Conservation (phyloP, 148 eudicot species). For the Cornus suecica region DNA sequence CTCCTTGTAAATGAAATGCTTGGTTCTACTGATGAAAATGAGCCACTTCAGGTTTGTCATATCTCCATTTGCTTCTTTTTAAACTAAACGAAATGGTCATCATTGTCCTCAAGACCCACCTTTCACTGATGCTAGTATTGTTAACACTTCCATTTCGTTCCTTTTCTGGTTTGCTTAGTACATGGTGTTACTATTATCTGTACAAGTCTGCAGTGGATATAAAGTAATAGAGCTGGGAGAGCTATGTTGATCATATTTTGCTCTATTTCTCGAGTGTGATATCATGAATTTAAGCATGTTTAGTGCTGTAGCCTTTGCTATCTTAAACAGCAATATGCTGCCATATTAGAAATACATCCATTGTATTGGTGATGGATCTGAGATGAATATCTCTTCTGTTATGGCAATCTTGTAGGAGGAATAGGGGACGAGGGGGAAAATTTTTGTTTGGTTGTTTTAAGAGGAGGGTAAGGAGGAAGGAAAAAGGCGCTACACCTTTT, state of each 20-base stretch:
- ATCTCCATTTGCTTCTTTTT: neutral
- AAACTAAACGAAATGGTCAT: neutral
- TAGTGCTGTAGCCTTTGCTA: neutral
- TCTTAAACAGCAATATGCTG: neutral
- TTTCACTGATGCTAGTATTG: neutral
- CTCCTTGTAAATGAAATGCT: slow-evolving; percentile 44
- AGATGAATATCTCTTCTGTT: no score
- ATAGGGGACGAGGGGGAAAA: no score
- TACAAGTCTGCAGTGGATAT: neutral
- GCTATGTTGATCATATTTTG: neutral
- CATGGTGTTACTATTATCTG: neutral
- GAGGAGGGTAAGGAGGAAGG: neutral
- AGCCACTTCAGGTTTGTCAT: slow-evolving; percentile 39
- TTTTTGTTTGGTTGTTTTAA: no score
- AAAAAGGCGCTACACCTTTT: neutral
- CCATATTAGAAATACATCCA: no score
- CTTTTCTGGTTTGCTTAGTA: neutral
- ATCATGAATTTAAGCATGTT: neutral
- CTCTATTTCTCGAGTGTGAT: neutral
- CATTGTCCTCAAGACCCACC: neutral
- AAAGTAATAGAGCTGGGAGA: neutral
- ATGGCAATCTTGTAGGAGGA: no score
- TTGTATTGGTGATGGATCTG: no score
- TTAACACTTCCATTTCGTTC: neutral
- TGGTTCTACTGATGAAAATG: slow-evolving; percentile 46